Percentiles rank a stretch among this genome's conserved stretches.
Conservation (phyloP, 352 stramenopile genomes). For the Phytophthora sp. region DNA sequence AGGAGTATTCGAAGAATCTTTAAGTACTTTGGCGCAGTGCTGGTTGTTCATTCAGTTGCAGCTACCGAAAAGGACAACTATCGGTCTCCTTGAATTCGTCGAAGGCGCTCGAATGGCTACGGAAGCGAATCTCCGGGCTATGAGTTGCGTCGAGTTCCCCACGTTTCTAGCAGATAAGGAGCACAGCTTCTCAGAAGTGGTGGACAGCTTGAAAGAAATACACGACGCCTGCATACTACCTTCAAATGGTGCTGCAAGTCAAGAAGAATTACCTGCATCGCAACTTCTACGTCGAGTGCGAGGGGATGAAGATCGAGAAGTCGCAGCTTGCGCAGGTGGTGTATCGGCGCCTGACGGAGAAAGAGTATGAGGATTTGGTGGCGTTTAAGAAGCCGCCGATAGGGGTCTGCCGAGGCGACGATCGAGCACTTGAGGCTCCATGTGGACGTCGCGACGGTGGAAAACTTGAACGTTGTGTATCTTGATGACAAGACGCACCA, state of each 20-base stretch:
- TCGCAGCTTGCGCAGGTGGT: constrained; percentile 39
- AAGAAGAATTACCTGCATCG: constrained; percentile 54
- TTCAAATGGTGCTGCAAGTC: constrained; percentile 45
- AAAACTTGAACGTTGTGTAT: constrained; percentile 48
- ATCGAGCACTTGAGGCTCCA: constrained; percentile 49
- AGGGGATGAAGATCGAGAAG: constrained; percentile 41
- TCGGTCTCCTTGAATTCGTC: constrained; percentile 55
- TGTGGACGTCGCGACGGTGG: constrained; percentile 45
- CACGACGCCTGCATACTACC: constrained; percentile 39
- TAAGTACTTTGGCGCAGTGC: constrained; percentile 10
- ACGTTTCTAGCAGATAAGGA: constrained; percentile 44
- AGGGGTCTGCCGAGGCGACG: constrained; percentile 16
- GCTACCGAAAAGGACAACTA: constrained; percentile 37
- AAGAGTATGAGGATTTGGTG: constrained; percentile 44
- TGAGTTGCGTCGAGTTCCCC: constrained; percentile 45
- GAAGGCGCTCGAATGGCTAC: constrained; percentile 43
- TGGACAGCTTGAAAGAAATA: constrained; percentile 28
- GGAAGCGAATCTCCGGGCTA: constrained; percentile 41
- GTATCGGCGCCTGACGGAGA: constrained; percentile 49
- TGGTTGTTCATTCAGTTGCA: constrained; percentile 47
- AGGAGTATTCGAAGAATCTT: constrained; percentile 27
- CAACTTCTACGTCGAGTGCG: constrained; percentile 49
- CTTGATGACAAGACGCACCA: constrained; percentile 18
- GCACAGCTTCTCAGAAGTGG: constrained; percentile 25
- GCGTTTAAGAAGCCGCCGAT: constrained; percentile 11